Evolutionary conservation across 768 basidiomycete genomes (phyloP).

Genomic region (Imleria badia): DNA sequence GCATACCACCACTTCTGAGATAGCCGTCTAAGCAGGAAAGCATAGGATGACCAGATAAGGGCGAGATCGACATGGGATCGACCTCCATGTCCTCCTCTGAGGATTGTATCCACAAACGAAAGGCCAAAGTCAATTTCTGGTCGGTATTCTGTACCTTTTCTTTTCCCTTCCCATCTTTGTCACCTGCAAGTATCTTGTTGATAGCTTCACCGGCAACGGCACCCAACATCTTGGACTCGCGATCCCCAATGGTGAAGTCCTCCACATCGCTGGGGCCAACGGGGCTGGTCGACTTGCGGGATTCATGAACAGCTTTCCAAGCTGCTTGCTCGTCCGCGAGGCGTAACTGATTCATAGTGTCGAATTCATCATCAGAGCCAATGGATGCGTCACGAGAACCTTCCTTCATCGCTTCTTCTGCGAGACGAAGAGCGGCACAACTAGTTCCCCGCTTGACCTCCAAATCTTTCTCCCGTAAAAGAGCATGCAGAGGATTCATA

Average conservation of each 20-base stretch:
- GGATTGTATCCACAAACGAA: constrained; percentile 34
- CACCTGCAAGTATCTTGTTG: constrained; percentile 42
- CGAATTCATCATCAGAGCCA: constrained; percentile 20
- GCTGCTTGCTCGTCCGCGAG: constrained; percentile 42
- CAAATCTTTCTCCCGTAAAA: constrained; percentile 52
- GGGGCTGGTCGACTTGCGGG: constrained; percentile 18
- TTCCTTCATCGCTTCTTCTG: constrained; percentile 41
- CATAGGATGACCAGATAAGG: constrained; percentile 25
- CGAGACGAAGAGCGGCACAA: constrained; percentile 42
- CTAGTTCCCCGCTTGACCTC: constrained; percentile 36
- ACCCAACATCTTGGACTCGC: constrained; percentile 29
- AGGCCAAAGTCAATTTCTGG: constrained; percentile 18
- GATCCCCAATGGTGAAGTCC: constrained; percentile 39
- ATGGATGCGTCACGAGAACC: constrained; percentile 27
- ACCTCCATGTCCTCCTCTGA: constrained; percentile 22
- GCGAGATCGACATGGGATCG: constrained; percentile 8
- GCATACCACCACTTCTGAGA: constrained; percentile 36
- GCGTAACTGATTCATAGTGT: constrained; percentile 5
- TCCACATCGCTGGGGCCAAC: constrained; percentile 15
- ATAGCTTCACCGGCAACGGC: constrained; percentile 41
- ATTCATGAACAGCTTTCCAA: constrained; percentile 35
- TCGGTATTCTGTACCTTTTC: constrained; percentile 26
- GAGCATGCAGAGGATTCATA: constrained; percentile 53
- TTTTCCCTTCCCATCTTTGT: constrained; percentile 35
- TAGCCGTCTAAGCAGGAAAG: constrained; percentile 33